Evolutionary conservation across 371 early-diverging fungal genomes (phyloP), one percentile per base, ranked within the genome.

Genomic region (Circinella umbellata): DNA sequence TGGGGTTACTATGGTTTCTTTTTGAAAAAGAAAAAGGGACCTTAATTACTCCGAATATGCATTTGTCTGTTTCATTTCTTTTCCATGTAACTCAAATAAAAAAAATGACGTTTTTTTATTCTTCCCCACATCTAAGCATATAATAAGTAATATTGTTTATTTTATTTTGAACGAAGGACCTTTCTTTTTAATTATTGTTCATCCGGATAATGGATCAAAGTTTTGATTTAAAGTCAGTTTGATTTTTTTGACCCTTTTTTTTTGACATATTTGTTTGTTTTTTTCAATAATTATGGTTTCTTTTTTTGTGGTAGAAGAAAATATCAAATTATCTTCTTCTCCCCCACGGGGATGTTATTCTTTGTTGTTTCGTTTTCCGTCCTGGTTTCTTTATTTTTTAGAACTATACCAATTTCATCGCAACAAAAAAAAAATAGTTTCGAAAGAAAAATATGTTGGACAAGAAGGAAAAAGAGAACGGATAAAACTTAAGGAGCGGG

Each of bases 401-500:
- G 9, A 42, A 11, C 11, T 6, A 42, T 42, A 42, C 42, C 42
- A 42, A 42, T 27, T 27, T 27, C 27, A 27, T 27, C 27, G 27
- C n/a, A n/a, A n/a, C n/a, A n/a, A 27, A 27, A 27, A 27, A 27
- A 27, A 27, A 27, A 27, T 27, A 27, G 27, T 27, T 27, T 27
- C 27, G 27, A 27, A 27, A 27, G 27, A 47, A 11, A 11, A 9
- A 47, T 15, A 14, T 51, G 51, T 51, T 17, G 51, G 51, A 51
- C 8, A 51, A 5, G n/a, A 51, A 51, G 51, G 51, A 34, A 57
- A 57, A 11, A 18, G 14, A 11, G 4, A 34, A 10, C 57, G 57
- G 57, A 20, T 57, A 57, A 57, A 57, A 57, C 57, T 57, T 57
- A 57, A 57, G 57, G 57, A 57, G 57, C 57, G 57, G 57, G 27